Base-by-base conservation (phyloP, 1,284 basidiomycete genomes). In the Dichomitus squalens region DNA sequence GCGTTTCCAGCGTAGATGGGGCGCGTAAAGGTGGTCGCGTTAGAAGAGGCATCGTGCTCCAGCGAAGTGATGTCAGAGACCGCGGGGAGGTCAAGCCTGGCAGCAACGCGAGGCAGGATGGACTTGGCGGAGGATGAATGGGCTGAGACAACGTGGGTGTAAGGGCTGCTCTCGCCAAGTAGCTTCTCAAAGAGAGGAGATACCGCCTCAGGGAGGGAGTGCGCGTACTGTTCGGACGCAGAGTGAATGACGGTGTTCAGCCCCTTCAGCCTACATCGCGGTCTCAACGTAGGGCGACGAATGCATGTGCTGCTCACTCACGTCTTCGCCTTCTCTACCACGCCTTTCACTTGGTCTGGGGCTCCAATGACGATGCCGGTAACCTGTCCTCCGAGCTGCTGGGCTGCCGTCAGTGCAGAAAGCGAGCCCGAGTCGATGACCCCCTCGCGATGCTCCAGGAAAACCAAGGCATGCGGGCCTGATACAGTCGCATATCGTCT, bases 1-100 rank as follows among this genome's bases (percentile, higher is more conserved):
- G 97, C 97, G 73, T 99, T 99, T 49, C 97, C 97, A 49, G 97
- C 97, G 70, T 99, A 99, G 72, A 99, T 97, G 44, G 95, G 95
- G 44, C 96, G 91, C 8, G 92, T 86, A 75, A 97, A 98, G 4
- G 85, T 90, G 18, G 90, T 85, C 71, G 76, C 84, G 70, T 89
- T 87, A 49, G 87, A 86, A 2, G 83, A 72, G 33, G 79, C 68
- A 68, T 97, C 89, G 68, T 98, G 88, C 47, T 86, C 84, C 68
- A 97, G 76, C 16, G 87, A 89, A 8, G 83, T 93, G 65, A 99
- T 88, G 76, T 99, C 97, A 51, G 95, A 95, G 61, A 99, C 85
- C 65, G 87, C 85, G 9, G 93, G 92, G 27, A 89, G 85, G 73
- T 96, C 90, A 39, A 99, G 85, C 58, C 81, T 81, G 20, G 94